These are phyloP conservation scores for Sechiopsis laciniata DNA, from an alignment of 306 rosid genomes.

Conservation along the genomic window DNA sequence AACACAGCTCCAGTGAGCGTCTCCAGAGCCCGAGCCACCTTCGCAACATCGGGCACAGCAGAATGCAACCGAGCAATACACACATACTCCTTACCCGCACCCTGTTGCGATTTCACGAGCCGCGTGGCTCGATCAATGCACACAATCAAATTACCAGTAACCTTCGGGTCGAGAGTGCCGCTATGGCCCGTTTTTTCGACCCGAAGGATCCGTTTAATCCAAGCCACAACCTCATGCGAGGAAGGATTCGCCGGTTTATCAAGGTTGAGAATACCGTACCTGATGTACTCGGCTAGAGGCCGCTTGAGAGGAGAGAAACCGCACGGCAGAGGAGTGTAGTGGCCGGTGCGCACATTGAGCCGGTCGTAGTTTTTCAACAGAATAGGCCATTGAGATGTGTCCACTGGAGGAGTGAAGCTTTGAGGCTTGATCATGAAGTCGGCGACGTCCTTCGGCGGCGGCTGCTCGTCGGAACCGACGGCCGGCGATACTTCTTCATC, in stretches of 20 bases:
- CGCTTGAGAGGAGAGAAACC: conserved; percentile 77
- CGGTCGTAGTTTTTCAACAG: conserved; percentile 83
- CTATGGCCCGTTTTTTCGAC: conserved; percentile 80
- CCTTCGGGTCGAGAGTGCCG: conserved; percentile 83
- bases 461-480: conserved; percentile 18
- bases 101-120: conserved; percentile 74
- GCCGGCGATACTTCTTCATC: conserved; percentile 17
- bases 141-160: conserved; percentile 72
- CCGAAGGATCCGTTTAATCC: conserved; percentile 74
- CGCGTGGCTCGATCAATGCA: conserved; percentile 79
- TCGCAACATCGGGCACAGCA: conserved; percentile 54
- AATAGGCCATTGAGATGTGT: conserved; percentile 75
- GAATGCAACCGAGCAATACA: conserved; percentile 73
- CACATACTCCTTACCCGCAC: conserved; percentile 83
- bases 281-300: conserved; percentile 61
- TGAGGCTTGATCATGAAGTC: conserved; percentile 69
- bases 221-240: conserved; percentile 80
- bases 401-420: conserved; percentile 54
- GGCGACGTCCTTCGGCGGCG: conserved; percentile 19
- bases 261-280: conserved; percentile 66
- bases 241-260: conserved; percentile 85
- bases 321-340: conserved; percentile 73
- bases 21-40: conserved; percentile 68
- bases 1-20: conserved; percentile 80
- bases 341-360: conserved; percentile 77